Conservation (phyloP, 2,329 filamentous ascomycete genomes). For the Davidsoniella eucalypti region DNA sequence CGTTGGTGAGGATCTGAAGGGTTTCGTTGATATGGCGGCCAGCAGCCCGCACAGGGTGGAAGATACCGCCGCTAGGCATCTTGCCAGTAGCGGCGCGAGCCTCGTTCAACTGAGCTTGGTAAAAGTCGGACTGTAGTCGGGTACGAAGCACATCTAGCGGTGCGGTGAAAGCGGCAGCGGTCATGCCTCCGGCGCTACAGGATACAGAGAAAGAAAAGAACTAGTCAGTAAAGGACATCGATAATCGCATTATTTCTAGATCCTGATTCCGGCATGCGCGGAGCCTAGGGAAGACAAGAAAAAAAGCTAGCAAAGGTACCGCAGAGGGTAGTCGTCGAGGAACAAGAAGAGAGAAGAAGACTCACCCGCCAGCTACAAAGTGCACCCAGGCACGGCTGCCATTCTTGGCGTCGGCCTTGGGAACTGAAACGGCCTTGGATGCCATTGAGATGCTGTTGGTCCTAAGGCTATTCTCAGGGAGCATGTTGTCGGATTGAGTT, state of each 20-base stretch:
- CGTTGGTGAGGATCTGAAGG: conserved; percentile 64
- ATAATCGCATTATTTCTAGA: background rate
- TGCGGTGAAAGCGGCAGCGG: conserved; percentile 77
- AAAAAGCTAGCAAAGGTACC: background rate
- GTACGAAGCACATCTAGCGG: conserved; percentile 92
- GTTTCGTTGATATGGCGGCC: conserved; percentile 70
- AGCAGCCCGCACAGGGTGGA: conserved; percentile 49
- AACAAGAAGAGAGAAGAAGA: conserved; percentile 12
- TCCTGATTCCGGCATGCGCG: background rate
- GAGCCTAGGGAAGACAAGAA: background rate
- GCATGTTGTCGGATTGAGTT: conserved; percentile 16
- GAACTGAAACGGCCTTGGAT: background rate
- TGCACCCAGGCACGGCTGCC: conserved; percentile 76
- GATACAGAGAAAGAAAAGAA: background rate
- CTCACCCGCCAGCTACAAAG: conserved; percentile 78
- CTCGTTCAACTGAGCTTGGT: conserved; percentile 64
- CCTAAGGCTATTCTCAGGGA: conserved; percentile 25
- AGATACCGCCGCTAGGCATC: conserved; percentile 16
- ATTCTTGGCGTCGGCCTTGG: conserved; percentile 19
- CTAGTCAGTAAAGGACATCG: background rate
- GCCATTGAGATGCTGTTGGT: background rate
- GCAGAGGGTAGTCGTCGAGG: background rate
- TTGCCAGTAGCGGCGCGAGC: conserved; percentile 43
- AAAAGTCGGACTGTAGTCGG: conserved; percentile 77
- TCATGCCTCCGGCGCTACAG: conserved; percentile 69